Conservation (phyloP, 345 rosid species). For the Salix brachista region DNA sequence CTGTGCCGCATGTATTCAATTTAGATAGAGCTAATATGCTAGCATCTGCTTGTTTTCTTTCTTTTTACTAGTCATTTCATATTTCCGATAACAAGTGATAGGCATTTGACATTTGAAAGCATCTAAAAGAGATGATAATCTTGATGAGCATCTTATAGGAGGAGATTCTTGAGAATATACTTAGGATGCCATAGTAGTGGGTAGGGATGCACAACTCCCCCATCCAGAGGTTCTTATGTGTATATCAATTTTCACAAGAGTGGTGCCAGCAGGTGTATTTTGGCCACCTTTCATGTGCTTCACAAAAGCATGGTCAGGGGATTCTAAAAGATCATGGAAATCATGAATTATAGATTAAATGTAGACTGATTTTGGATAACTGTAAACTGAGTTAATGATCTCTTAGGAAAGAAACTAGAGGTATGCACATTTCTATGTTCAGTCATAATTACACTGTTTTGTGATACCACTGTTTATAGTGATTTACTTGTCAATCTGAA, state of each 20-base stretch:
- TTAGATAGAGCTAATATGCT: not conserved
- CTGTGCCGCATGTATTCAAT: not conserved
- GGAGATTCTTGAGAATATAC: not conserved
- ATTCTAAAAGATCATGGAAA: not conserved
- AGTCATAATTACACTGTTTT: not conserved
- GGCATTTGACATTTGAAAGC: not conserved
- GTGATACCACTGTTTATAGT: not conserved
- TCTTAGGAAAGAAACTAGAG: not conserved
- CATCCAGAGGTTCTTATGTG: not conserved
- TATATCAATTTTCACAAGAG: not conserved
- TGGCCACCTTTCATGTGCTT: not conserved
- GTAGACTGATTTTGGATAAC: not conserved
- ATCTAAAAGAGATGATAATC: not conserved
- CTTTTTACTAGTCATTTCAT: not conserved
- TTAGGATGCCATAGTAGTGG: not conserved
- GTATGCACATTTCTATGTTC: not conserved
- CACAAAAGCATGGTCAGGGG: not conserved
- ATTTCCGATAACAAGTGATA: not conserved
- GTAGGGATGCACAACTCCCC: too few relatives aligned
- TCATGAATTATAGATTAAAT: not conserved
- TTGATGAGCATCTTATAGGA: not conserved
- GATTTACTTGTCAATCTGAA: not conserved
- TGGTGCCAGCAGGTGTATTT: not conserved
- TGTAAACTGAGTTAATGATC: not conserved
- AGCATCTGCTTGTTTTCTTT: not conserved